These are phyloP conservation scores for Auxenochlorella pyrenoidosa DNA, from an alignment of 139 green algal species.

Conservation along the genomic window DNA sequence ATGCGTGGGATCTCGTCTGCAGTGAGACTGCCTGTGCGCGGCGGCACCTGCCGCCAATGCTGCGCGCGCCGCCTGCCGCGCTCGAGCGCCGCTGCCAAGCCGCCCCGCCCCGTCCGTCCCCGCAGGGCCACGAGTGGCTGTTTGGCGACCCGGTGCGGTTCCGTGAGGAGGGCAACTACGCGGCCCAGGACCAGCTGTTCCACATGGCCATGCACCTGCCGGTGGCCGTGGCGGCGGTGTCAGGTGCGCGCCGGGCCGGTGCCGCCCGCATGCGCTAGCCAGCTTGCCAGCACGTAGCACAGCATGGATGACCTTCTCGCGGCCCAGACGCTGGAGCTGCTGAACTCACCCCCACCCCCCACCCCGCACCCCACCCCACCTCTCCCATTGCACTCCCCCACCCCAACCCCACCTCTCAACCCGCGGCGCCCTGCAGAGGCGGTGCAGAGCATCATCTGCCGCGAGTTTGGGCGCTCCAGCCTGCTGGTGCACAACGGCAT, in stretches of 20 bases:
- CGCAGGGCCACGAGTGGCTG: slow-evolving; percentile 77
- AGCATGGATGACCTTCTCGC: too few relatives aligned
- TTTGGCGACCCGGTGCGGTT: slow-evolving; percentile 76
- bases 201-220: slow-evolving; percentile 76
- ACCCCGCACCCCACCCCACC: too few relatives aligned
- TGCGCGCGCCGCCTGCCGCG: too few relatives aligned
- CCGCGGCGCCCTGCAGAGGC: background rate
- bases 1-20: too few relatives aligned
- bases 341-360: background rate
- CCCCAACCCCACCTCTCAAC: too few relatives aligned
- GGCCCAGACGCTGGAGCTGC: too few relatives aligned
- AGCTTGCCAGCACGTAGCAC: too few relatives aligned
- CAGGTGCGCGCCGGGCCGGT: slow-evolving; percentile 28
- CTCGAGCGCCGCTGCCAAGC: background rate
- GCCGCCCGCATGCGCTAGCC: too few relatives aligned
- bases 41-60: too few relatives aligned
- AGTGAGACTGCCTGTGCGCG: too few relatives aligned
- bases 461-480: slow-evolving; percentile 67
- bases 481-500: slow-evolving; percentile 73
- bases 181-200: slow-evolving; percentile 69
- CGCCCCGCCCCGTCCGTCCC: too few relatives aligned
- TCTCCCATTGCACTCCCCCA: too few relatives aligned
- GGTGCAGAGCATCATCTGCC: slow-evolving; percentile 61
- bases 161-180: slow-evolving; percentile 50
- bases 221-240: slow-evolving; percentile 63